Evolutionary conservation across 352 stramenopile species (phyloP), one percentile per base, ranked within the genome.

Genomic region (Phytophthora crassamura): DNA sequence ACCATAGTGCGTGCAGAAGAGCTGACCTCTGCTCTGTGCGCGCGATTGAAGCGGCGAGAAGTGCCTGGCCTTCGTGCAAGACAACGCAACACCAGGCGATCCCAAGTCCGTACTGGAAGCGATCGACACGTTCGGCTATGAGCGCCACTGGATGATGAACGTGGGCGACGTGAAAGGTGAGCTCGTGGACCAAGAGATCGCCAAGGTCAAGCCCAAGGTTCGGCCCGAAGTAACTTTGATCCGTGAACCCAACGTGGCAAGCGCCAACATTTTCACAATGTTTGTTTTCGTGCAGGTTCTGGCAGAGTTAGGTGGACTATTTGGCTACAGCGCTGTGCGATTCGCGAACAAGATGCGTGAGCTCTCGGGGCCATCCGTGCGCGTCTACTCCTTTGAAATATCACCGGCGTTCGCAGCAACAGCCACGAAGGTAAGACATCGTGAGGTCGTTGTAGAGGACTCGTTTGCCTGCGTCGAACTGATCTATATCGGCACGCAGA

Each of bases 321-420:
- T 60, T 22, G 74, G 78, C 18, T 87, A 87, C 52, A 83, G 70
- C 33, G 74, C 75, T 11, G 65, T 85, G 12, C 75, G 78, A 5
- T 84, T 87, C 28, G 73, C 70, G 0, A 73, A 30, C 41, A 59
- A 69, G 10, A 64, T 76, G 50, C 67, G 63, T 1, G 59, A 78
- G 25, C 40, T 79, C 9, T 71, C 51, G 0, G 71, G 69, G 0
- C 18, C 48, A 15, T 53, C 40, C 0, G 56, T 70, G 34, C 66
- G 63, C 39, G 78, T 78, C 40, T 84, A 76, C 52, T 83, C 78
- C 34, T 83, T 87, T 35, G 78, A 85, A 53, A 74, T 76, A 22
- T 73, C 64, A 0, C 62, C 72, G 2, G 46, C 51, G 8, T 81
- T 71, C 34, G 74, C 77, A 15, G 74, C 54, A 0, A 85, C 67